Base-by-base conservation (phyloP, 2,329 filamentous ascomycete species). In the Pezicula rhizophila region DNA sequence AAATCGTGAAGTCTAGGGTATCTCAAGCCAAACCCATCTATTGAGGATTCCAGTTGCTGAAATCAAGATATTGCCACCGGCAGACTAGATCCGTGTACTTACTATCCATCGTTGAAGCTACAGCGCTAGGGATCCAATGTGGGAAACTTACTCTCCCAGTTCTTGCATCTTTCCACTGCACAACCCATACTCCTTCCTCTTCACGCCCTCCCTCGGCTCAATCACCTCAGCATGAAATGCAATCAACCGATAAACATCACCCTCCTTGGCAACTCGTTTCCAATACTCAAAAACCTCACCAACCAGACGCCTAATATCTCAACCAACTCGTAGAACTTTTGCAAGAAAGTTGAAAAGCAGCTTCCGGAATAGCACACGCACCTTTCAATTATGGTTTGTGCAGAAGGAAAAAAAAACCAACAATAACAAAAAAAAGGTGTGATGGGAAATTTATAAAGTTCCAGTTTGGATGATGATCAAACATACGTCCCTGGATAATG, bases 21-120 rank as follows among this genome's bases (percentile, higher is more conserved):
- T 81, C 20, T 79, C 66, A 0, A 82, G 82, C 1, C 84, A 63
- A 49, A 75, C 77, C 80, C 80, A 84, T 11, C 73, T 75, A 55
- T 85, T 85, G 66, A 86, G 85, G 35, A 79, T 72, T 0, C 82
- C 83, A 49, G 35, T 38, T 8, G 35, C 35, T 74, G 52, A 81
- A 80, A 25, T 79, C 10, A 53, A 37, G 8, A 53, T 33, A 28
- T 52, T 39, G 14, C 15, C 31, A 20, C 25, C 20, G 45, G 45
- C 47, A 20, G 25, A 45, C 20, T 4, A 45, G 15, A 8, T 34
- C 20, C 12, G 14, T 15, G 35, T 8, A 7, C 35, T 38, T 8
- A 7, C 35, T 38, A 8, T 15, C n/a, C 11, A 14, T 38, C 10
- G 5, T 38, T 38, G 35, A 38, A 8, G 10, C 5, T 8, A 38